Percentiles rank a stretch among this genome's conserved stretches.
phyloP scores from a whole-genome alignment of 2,329 filamentous ascomycete genomes.

The Trichoderma sp. region DNA sequence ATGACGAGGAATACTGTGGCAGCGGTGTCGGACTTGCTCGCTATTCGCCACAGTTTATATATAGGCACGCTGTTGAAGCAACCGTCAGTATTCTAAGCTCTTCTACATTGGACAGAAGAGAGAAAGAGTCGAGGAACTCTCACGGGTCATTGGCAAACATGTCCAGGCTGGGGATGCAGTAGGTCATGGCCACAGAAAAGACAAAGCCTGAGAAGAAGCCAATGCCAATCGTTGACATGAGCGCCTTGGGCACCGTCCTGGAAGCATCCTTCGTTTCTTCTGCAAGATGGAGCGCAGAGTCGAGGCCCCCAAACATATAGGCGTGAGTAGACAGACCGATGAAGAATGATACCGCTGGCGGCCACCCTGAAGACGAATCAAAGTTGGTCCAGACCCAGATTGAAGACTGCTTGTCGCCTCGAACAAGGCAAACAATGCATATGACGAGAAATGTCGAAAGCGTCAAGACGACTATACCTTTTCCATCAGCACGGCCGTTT shows the following conservation, averaged over 20 bases:
- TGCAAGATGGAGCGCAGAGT: slow-evolving; percentile 44
- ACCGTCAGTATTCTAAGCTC: neutral
- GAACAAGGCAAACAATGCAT: slow-evolving; percentile 15
- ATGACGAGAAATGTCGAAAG: neutral
- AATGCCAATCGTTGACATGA: slow-evolving; percentile 40
- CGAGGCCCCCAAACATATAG: slow-evolving; percentile 44
- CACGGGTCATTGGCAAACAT: slow-evolving; percentile 26
- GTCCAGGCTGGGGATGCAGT: slow-evolving; percentile 34
- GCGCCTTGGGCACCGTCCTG: slow-evolving; percentile 39
- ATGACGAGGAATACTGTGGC: slow-evolving; percentile 25
- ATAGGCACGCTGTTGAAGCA: slow-evolving; percentile 9
- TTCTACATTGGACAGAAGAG: neutral
- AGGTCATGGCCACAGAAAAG: slow-evolving; percentile 38
- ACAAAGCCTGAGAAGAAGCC: slow-evolving; percentile 40
- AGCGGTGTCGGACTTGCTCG: slow-evolving; percentile 25
- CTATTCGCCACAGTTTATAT: slow-evolving; percentile 24
- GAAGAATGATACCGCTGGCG: slow-evolving; percentile 41
- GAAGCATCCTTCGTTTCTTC: slow-evolving; percentile 42
- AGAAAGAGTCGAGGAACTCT: neutral
- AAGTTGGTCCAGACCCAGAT: slow-evolving; percentile 38
- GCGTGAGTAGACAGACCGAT: slow-evolving; percentile 45
- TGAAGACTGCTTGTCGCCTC: slow-evolving; percentile 20
- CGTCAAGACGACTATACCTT: slow-evolving; percentile 6
- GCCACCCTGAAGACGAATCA: slow-evolving; percentile 38
- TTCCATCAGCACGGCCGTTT: neutral